These are phyloP conservation scores for Zychaea mexicana DNA, from an alignment of 371 early-diverging fungal genomes.

Conservation along the genomic window DNA sequence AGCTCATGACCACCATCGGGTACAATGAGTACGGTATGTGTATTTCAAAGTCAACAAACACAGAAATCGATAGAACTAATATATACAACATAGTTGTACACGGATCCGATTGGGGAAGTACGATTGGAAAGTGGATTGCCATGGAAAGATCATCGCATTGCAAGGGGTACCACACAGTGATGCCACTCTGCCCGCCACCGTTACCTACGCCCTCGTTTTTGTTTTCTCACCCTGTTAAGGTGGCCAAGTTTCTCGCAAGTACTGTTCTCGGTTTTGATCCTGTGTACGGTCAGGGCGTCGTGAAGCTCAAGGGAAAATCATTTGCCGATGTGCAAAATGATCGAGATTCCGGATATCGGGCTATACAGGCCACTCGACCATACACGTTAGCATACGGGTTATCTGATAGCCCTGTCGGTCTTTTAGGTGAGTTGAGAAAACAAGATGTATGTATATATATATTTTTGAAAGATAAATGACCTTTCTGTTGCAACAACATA, in stretches of 20 bases:
- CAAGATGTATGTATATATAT: too few relatives aligned
- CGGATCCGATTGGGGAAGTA: slow-evolving; percentile 60
- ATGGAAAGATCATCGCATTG: slow-evolving; percentile 37
- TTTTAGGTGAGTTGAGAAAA: slow-evolving; percentile 33
- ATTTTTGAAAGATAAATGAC: background rate
- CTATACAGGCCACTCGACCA: slow-evolving; percentile 60
- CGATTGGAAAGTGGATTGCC: slow-evolving; percentile 47
- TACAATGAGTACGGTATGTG: slow-evolving; percentile 47
- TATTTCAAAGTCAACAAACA: background rate
- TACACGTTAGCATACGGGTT: slow-evolving; percentile 62
- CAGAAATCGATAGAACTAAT: background rate
- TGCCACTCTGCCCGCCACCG: slow-evolving; percentile 45
- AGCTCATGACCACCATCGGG: slow-evolving; percentile 59
- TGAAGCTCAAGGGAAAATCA: slow-evolving; percentile 5
- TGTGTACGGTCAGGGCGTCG: slow-evolving; percentile 22
- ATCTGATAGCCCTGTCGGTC: slow-evolving; percentile 62
- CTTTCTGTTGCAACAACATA: slow-evolving; percentile 3
- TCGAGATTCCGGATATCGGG: slow-evolving; percentile 51
- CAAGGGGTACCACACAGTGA: slow-evolving; percentile 45
- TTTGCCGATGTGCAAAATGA: slow-evolving; percentile 28
- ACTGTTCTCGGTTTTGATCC: slow-evolving; percentile 26
- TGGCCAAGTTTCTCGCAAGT: slow-evolving; percentile 31
- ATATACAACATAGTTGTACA: slow-evolving; percentile 38
- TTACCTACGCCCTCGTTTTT: slow-evolving; percentile 29
- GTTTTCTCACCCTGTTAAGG: slow-evolving; percentile 28